A percentile compares a stretch with the other conserved stretches of the same genome.
Conservation (phyloP, 2,329 filamentous ascomycete species). For the Venturia asperata region DNA sequence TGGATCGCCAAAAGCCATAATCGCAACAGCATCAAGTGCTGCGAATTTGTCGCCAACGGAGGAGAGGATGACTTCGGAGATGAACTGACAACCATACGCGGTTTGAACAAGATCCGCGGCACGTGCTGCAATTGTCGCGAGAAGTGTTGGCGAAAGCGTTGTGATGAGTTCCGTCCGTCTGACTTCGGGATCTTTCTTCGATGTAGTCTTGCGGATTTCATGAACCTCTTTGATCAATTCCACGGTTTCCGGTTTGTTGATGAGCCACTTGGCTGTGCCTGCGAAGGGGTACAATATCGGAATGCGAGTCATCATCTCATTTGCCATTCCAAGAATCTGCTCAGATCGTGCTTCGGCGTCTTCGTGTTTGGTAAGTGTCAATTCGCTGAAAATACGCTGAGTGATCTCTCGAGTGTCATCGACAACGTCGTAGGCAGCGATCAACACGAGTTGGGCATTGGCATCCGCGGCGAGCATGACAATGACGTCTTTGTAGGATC, state of each 20-base stretch:
- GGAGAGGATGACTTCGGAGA: constrained; percentile 73
- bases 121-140: constrained; percentile 64
- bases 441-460: constrained; percentile 71
- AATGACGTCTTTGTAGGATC: constrained; percentile 83
- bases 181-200: constrained; percentile 79
- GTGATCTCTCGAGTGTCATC: constrained; percentile 87
- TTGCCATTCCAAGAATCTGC: constrained; percentile 57
- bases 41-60: constrained; percentile 65
- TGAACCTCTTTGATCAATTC: constrained; percentile 70
- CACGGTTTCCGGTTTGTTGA: constrained; percentile 49
- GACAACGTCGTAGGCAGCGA: constrained; percentile 82
- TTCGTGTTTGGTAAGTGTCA: constrained; percentile 54
- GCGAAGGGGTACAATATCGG: constrained; percentile 78
- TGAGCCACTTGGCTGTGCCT: constrained; percentile 53
- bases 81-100: constrained; percentile 79
- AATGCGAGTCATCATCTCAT: constrained; percentile 57
- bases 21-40: constrained; percentile 61
- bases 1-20: constrained; percentile 35
- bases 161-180: constrained; percentile 71
- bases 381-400: constrained; percentile 80
- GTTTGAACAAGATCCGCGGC: constrained; percentile 63
- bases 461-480: constrained; percentile 76
- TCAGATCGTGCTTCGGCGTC: constrained; percentile 43
- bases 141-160: constrained; percentile 64
- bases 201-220: constrained; percentile 71